These are phyloP conservation scores for Boletus sp. DNA, from an alignment of 768 basidiomycete species.

Conservation along the genomic window DNA sequence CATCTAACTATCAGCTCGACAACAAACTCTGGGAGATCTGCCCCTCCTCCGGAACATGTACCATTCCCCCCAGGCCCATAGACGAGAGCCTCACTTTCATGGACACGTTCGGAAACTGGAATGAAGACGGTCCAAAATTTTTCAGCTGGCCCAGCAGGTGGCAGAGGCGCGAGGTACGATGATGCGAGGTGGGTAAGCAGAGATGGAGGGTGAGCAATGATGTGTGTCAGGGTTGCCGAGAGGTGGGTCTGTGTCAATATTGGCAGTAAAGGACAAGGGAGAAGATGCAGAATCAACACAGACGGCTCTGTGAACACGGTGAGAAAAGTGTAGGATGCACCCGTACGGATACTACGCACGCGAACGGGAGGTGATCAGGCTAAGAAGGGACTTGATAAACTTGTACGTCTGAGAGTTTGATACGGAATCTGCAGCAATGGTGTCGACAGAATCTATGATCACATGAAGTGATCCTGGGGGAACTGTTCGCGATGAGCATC, in stretches of 20 bases:
- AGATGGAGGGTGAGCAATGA: conserved; percentile 66
- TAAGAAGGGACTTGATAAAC: conserved; percentile 48
- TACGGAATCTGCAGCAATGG: conserved; percentile 54
- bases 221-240: conserved; percentile 58
- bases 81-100: conserved; percentile 59
- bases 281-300: conserved; percentile 57
- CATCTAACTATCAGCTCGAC: conserved; percentile 59
- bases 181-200: conserved; percentile 66
- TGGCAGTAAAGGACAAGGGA: conserved; percentile 48
- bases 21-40: conserved; percentile 45
- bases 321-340: conserved; percentile 1
- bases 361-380: conserved; percentile 43
- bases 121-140: conserved; percentile 83
- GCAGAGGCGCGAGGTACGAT: conserved; percentile 70
- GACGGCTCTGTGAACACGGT: conserved; percentile 42
- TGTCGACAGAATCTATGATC: conserved; percentile 71
- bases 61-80: conserved; percentile 57
- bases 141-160: conserved; percentile 52
- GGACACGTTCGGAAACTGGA: conserved; percentile 58
- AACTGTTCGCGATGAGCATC: conserved; percentile 28
- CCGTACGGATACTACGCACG: conserved; percentile 36
- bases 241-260: conserved; percentile 60
- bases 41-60: conserved; percentile 33
- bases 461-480: conserved; percentile 52
- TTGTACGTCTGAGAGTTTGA: conserved; percentile 52